These are phyloP conservation scores for Calcarisporium arbuscula DNA, from an alignment of 2,329 filamentous ascomycete genomes.

Conservation along the genomic window DNA sequence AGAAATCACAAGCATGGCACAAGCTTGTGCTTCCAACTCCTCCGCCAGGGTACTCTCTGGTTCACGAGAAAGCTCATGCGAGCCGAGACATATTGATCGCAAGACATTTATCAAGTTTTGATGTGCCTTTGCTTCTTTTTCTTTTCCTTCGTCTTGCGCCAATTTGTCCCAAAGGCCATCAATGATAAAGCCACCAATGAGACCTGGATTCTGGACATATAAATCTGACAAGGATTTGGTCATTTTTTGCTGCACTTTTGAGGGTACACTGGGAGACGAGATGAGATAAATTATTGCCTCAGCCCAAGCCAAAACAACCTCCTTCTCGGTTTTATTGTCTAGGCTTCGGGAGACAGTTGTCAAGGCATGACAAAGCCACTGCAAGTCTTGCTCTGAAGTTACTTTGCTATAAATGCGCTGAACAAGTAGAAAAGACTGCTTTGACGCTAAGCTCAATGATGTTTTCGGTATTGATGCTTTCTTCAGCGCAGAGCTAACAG, in stretches of 20 bases:
- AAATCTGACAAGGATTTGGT: slow-evolving; percentile 54
- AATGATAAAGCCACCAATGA: slow-evolving; percentile 58
- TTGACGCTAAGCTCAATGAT: slow-evolving; percentile 64
- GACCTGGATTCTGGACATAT: slow-evolving; percentile 53
- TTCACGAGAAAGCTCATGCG: too few relatives aligned
- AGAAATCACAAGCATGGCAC: slow-evolving; percentile 70
- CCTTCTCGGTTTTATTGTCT: slow-evolving; percentile 36
- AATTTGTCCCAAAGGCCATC: slow-evolving; percentile 78
- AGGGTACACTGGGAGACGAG: slow-evolving; percentile 54
- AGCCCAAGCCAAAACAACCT: slow-evolving; percentile 67
- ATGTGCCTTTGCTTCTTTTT: slow-evolving; percentile 71
- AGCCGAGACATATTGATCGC: slow-evolving; percentile 59
- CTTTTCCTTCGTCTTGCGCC: slow-evolving; percentile 56
- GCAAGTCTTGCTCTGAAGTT: slow-evolving; percentile 64
- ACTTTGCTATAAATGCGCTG: slow-evolving; percentile 80
- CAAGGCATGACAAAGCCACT: slow-evolving; percentile 70
- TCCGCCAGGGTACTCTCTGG: slow-evolving; percentile 42
- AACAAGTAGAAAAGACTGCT: slow-evolving; percentile 82
- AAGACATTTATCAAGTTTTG: slow-evolving; percentile 56
- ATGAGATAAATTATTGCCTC: slow-evolving; percentile 79
- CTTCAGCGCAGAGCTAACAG: slow-evolving; percentile 36
- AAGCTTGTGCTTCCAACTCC: slow-evolving; percentile 62
- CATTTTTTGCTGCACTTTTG: slow-evolving; percentile 58
- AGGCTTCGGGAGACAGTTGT: slow-evolving; percentile 52
- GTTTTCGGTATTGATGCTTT: slow-evolving; percentile 59